A percentile compares a stretch with the other conserved stretches of the same genome.
Evolutionary conservation across 805 yeast genomes (phyloP).

Genomic region (Pichia manshurica): DNA sequence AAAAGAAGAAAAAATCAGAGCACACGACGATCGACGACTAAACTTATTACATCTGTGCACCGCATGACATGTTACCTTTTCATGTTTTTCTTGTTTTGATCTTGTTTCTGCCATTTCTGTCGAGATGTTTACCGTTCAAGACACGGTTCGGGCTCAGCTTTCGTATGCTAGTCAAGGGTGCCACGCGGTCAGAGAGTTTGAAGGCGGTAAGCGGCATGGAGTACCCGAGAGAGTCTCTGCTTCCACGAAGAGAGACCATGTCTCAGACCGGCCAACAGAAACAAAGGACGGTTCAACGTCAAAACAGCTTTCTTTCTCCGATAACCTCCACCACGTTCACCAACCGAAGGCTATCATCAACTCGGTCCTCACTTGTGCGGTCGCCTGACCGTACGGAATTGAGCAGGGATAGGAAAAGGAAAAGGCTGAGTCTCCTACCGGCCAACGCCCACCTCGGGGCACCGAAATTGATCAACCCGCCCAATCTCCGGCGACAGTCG

Average conservation of each 20-base stretch:
- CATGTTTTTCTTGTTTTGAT: background rate
- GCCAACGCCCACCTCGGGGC: constrained; percentile 27
- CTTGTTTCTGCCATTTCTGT: background rate
- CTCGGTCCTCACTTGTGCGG: constrained; percentile 8
- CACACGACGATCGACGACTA: no score
- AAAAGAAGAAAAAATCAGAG: background rate
- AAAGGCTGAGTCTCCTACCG: constrained; percentile 27
- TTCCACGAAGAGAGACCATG: constrained; percentile 2
- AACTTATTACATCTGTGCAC: constrained; percentile 1
- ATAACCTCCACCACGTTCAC: constrained; percentile 8
- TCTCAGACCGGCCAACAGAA: background rate
- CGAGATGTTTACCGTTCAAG: no score
- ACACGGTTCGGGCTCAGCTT: no score
- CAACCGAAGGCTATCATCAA: background rate
- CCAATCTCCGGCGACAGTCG: constrained; percentile 23
- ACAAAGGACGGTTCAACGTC: constrained; percentile 1
- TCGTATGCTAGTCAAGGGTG: no score
- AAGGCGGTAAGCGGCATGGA: background rate
- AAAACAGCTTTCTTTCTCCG: constrained; percentile 10
- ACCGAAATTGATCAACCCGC: constrained; percentile 24
- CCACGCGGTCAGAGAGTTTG: no score
- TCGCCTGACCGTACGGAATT: constrained; percentile 10
- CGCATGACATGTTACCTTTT: background rate
- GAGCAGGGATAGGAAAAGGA: constrained; percentile 16
- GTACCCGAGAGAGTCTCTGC: background rate